A percentile compares a stretch with the other conserved stretches of the same genome.
Conservation (phyloP, 257 asterid genomes). For the Plantago major region DNA sequence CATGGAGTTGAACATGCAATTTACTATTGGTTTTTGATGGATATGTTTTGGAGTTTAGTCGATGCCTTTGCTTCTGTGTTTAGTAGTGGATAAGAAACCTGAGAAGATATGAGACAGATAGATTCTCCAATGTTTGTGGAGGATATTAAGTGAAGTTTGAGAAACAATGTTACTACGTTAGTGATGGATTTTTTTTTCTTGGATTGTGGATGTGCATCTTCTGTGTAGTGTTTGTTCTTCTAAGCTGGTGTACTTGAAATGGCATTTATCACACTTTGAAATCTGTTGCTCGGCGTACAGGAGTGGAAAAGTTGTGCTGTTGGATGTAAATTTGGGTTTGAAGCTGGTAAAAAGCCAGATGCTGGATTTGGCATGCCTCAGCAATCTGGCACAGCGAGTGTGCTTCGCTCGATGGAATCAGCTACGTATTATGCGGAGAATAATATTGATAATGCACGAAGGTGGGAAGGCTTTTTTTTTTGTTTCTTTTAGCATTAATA, state of each 20-base stretch:
- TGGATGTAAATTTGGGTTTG: slow-evolving; percentile 67
- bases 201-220: background rate
- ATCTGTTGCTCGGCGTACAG: slow-evolving; percentile 30
- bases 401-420: slow-evolving; percentile 92
- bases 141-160: too few relatives aligned
- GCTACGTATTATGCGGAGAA: slow-evolving; percentile 72
- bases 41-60: background rate
- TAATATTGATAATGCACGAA: slow-evolving; percentile 70
- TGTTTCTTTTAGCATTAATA: slow-evolving; percentile 23
- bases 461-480: too few relatives aligned
- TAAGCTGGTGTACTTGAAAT: background rate
- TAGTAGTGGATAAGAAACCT: too few relatives aligned
- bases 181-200: too few relatives aligned
- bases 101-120: too few relatives aligned
- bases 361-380: slow-evolving; percentile 64
- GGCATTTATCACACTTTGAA: slow-evolving; percentile 16
- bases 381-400: slow-evolving; percentile 39
- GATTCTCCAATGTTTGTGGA: too few relatives aligned
- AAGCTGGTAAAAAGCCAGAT: slow-evolving; percentile 46
- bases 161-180: too few relatives aligned
- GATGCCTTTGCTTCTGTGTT: too few relatives aligned
- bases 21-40: too few relatives aligned
- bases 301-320: slow-evolving; percentile 69
- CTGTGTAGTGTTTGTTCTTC: background rate
- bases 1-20: too few relatives aligned